Conservation (phyloP, 148 eudicot species). For the Polygonum aviculare region DNA sequence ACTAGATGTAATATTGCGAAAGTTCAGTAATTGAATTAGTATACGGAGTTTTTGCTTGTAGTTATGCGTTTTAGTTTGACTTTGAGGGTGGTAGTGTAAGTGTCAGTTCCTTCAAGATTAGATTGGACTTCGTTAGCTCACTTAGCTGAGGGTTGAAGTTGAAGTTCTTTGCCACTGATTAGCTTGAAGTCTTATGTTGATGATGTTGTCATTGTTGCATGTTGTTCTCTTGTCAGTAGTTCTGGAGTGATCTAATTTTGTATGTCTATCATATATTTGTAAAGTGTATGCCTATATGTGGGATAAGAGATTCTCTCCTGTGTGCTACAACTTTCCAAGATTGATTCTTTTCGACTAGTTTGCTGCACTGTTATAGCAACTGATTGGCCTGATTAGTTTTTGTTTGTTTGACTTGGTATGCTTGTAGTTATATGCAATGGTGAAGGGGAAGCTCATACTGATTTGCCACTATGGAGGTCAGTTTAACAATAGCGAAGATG, state of each 20-base stretch:
- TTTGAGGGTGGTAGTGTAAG: background rate
- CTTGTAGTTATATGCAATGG: background rate
- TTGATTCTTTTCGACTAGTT: background rate
- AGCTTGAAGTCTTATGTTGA: background rate
- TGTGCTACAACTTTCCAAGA: background rate
- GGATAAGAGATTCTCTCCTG: background rate
- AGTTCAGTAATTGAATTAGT: background rate
- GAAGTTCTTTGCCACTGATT: background rate
- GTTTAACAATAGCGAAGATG: slow-evolving; percentile 4
- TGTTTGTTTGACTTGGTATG: slow-evolving; percentile 7
- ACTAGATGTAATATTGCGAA: background rate
- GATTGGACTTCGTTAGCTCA: background rate
- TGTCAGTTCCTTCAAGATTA: background rate
- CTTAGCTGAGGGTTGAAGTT: background rate
- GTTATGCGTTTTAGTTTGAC: background rate
- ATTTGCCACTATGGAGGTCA: slow-evolving; percentile 12
- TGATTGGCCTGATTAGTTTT: background rate
- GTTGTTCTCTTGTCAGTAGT: background rate
- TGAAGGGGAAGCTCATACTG: slow-evolving; percentile 13
- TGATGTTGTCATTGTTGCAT: background rate
- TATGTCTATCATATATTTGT: background rate
- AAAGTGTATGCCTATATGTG: background rate
- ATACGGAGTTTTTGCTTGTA: background rate
- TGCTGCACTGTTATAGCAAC: background rate
- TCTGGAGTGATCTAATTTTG: background rate